A percentile compares a stretch with the other conserved stretches of the same genome.
Evolutionary conservation across 2,329 filamentous ascomycete species (phyloP).

Genomic region (Septoria linicola): DNA sequence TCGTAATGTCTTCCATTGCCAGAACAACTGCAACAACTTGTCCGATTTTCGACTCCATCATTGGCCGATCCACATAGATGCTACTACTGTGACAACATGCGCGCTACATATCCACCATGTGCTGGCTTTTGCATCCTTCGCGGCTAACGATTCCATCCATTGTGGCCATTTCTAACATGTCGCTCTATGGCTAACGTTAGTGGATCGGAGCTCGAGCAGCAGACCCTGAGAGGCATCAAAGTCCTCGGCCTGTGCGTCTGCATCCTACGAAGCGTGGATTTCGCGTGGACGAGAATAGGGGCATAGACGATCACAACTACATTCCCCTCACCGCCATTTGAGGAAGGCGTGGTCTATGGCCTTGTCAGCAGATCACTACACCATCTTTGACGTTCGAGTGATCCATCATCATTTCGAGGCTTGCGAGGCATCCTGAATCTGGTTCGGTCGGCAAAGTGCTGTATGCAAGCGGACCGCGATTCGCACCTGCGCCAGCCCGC

Average conservation of each 20-base stretch:
- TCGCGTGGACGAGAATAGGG: not conserved
- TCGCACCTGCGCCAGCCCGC: constrained; percentile 4
- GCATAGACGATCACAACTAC: not conserved
- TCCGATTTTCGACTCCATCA: too few species aligned
- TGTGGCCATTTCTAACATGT: too few species aligned
- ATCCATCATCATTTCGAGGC: not conserved
- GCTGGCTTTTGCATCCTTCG: too few species aligned
- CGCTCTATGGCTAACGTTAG: too few species aligned
- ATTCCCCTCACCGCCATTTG: not conserved
- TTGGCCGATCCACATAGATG: too few species aligned
- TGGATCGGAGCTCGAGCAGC: not conserved
- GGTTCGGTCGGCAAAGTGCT: constrained; percentile 6
- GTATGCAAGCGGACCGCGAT: constrained; percentile 3
- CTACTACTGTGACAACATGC: too few species aligned
- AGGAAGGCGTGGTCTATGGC: not conserved
- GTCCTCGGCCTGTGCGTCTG: not conserved
- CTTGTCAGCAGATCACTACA: constrained; percentile 8
- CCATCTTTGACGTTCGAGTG: not conserved
- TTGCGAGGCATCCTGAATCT: not conserved
- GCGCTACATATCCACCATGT: too few species aligned
- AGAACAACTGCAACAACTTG: not conserved
- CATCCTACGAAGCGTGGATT: not conserved
- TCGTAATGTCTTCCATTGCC: not conserved
- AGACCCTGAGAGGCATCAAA: not conserved
- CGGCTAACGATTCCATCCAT: too few species aligned